A percentile compares a stretch with the other conserved stretches of the same genome.
These are phyloP conservation scores for Hypoxylon trugodes DNA, from an alignment of 495 filamentous ascomycete species.

Conservation along the genomic window DNA sequence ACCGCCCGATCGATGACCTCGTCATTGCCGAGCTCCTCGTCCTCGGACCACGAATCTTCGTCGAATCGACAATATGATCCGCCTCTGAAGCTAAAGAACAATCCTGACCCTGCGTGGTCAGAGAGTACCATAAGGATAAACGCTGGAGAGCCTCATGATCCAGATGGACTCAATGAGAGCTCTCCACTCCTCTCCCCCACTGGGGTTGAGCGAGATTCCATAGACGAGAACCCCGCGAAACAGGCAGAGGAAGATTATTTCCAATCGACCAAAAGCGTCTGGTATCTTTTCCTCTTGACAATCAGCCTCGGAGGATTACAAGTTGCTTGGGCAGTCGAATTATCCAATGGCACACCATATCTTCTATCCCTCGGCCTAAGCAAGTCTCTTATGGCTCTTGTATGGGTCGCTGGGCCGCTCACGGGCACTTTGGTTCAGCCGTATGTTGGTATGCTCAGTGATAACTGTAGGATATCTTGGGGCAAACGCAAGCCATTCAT, in stretches of 20 bases:
- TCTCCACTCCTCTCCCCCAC: constrained; percentile 67
- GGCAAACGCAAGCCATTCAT: constrained; percentile 92
- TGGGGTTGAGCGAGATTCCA: constrained; percentile 49
- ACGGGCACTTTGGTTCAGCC: constrained; percentile 89
- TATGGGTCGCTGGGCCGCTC: constrained; percentile 92
- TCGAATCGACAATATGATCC: constrained; percentile 28
- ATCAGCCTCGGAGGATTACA: constrained; percentile 86
- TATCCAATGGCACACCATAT: constrained; percentile 81
- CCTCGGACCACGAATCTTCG: constrained; percentile 30
- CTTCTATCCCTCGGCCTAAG: constrained; percentile 81
- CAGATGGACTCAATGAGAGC: constrained; percentile 58
- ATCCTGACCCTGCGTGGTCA: constrained; percentile 28
- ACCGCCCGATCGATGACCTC: constrained; percentile 40
- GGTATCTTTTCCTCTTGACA: constrained; percentile 85
- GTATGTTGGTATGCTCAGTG: constrained; percentile 91
- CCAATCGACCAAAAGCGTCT: constrained; percentile 75
- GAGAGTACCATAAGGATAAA: constrained; percentile 28
- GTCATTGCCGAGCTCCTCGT: constrained; percentile 41
- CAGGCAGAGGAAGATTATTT: constrained; percentile 53
- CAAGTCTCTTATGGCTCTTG: constrained; percentile 90
- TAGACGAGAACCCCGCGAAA: constrained; percentile 47
- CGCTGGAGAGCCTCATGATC: constrained; percentile 17
- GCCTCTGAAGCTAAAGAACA: constrained; percentile 13
- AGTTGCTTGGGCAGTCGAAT: constrained; percentile 92
- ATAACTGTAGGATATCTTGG: constrained; percentile 81